Conservation (phyloP, 345 rosid genomes). For the Linum trigynum region DNA sequence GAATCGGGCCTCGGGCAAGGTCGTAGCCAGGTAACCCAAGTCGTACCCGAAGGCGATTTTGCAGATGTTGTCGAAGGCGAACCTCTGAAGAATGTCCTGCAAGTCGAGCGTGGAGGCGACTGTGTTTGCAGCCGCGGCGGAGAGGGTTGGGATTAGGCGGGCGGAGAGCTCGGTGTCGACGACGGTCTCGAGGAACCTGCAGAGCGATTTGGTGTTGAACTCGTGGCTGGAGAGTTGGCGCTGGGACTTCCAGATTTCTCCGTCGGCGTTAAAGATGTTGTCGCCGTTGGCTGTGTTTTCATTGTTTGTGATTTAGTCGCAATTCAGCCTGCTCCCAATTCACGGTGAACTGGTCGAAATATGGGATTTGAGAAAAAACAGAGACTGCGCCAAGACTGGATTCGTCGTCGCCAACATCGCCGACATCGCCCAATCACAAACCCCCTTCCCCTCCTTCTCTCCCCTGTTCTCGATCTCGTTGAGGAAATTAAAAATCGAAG, state of each 20-base stretch:
- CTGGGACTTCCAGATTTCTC: slow-evolving; percentile 21
- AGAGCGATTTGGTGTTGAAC: slow-evolving; percentile 20
- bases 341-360: too few relatives aligned
- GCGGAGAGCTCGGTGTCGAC: slow-evolving; percentile 10
- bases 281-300: too few relatives aligned
- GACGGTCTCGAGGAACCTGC: slow-evolving; percentile 11
- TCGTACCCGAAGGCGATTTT: slow-evolving; percentile 59
- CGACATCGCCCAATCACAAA: too few relatives aligned
- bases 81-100: slow-evolving; percentile 56
- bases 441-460: too few relatives aligned
- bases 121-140: slow-evolving; percentile 4
- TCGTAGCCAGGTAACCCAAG: slow-evolving; percentile 41
- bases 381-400: too few relatives aligned
- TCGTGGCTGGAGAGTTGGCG: slow-evolving; percentile 21
- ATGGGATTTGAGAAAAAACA: too few relatives aligned
- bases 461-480: too few relatives aligned
- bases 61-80: slow-evolving; percentile 57
- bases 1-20: slow-evolving; percentile 39
- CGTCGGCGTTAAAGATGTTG: slow-evolving; percentile 19
- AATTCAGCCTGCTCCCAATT: too few relatives aligned
- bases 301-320: too few relatives aligned
- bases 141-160: slow-evolving; percentile 13
- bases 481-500: too few relatives aligned
- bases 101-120: slow-evolving; percentile 24
- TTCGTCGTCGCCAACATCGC: too few relatives aligned